These are phyloP conservation scores for Tetradesmus obliquus DNA, from an alignment of 139 green algal species.

Conservation along the genomic window DNA sequence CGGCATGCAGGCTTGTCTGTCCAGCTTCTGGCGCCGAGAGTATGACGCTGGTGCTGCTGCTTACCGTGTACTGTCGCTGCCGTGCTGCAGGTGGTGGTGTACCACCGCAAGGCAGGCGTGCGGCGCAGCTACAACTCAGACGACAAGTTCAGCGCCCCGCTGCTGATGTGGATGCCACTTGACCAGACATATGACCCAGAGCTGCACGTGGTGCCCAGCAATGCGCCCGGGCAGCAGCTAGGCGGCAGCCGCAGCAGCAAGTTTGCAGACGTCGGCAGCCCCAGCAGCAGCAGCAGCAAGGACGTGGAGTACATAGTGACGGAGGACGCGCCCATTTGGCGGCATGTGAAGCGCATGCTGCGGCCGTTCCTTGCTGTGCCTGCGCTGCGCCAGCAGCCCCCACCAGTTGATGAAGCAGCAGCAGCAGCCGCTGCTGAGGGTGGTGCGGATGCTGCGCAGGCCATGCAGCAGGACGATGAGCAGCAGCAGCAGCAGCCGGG, in stretches of 20 bases:
- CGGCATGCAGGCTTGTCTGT: no score
- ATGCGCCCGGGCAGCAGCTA: not conserved
- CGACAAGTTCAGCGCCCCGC: slow-evolving; percentile 54
- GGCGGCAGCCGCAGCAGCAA: not conserved
- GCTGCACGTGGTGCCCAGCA: not conserved
- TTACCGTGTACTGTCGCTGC: not conserved
- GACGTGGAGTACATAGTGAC: slow-evolving; percentile 12
- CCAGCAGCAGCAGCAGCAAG: not conserved
- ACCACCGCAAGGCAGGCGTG: slow-evolving; percentile 15
- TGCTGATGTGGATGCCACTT: slow-evolving; percentile 57
- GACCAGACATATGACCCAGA: slow-evolving; percentile 8
- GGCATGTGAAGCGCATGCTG: slow-evolving; percentile 25
- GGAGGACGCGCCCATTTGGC: slow-evolving; percentile 32
- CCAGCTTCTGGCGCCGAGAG: not conserved
- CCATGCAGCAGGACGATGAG: slow-evolving; percentile 18
- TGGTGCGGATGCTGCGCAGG: not conserved
- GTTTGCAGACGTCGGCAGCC: not conserved
- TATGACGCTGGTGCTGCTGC: not conserved
- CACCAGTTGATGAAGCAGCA: not conserved
- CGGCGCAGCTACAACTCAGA: not conserved
- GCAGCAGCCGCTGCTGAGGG: not conserved
- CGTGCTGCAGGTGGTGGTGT: slow-evolving; percentile 34
- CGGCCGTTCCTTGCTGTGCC: slow-evolving; percentile 34
- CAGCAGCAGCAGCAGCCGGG: slow-evolving; percentile 16
- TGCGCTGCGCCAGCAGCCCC: not conserved